A percentile compares a stretch with the other conserved stretches of the same genome.
Evolutionary conservation across 2,329 filamentous ascomycete genomes (phyloP).

Genomic region (Penicillium griseofulvum): DNA sequence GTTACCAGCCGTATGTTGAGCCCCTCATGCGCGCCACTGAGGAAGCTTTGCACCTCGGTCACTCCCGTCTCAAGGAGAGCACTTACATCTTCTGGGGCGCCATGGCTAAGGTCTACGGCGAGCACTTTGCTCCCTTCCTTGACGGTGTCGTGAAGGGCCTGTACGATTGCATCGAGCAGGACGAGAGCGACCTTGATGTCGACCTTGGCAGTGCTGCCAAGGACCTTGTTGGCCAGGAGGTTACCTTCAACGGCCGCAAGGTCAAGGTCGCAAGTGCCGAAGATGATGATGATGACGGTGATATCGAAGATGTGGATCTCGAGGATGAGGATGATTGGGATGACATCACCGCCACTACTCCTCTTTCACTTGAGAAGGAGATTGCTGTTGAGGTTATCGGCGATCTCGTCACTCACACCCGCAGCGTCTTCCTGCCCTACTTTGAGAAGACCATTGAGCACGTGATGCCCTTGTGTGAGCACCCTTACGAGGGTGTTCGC

Average conservation of each 20-base stretch:
- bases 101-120: constrained; percentile 88
- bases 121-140: constrained; percentile 52
- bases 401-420: constrained; percentile 85
- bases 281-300: constrained; percentile 57
- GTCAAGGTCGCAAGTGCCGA: constrained; percentile 71
- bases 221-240: constrained; percentile 71
- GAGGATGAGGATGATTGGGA: constrained; percentile 83
- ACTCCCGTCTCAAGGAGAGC: constrained; percentile 88
- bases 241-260: constrained; percentile 79
- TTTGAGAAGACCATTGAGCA: constrained; percentile 85
- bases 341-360: constrained; percentile 78
- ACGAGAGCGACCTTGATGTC: constrained; percentile 78
- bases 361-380: constrained; percentile 92
- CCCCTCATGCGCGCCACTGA: constrained; percentile 90
- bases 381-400: constrained; percentile 93
- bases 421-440: constrained; percentile 75
- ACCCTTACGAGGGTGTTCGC: constrained; percentile 88
- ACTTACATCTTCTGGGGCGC: constrained; percentile 97
- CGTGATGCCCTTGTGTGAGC: constrained; percentile 76
- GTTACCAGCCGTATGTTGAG: constrained; percentile 87
- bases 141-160: constrained; percentile 54
- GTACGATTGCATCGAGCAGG: constrained; percentile 81
- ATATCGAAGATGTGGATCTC: constrained; percentile 62
- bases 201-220: constrained; percentile 71
- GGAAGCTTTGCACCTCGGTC: constrained; percentile 82